Evolutionary conservation across 805 yeast species (phyloP), one percentile per base, ranked within the genome.

Genomic region (Yamadazyma phyllophila): DNA sequence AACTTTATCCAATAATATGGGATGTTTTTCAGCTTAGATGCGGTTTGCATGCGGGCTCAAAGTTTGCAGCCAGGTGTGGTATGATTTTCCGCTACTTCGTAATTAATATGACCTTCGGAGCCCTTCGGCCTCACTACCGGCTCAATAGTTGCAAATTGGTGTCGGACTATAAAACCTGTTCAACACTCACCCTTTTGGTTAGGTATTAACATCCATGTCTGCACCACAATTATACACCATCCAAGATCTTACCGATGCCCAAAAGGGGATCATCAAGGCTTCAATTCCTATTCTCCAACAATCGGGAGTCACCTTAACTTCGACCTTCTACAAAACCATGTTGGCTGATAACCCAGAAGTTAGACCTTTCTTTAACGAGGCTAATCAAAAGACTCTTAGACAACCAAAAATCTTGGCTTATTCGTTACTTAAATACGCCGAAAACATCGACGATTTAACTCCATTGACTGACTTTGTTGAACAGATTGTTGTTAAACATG

Each of bases 381-480:
- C 80, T 2, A 75, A 84, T 60, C 90, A 85, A 61, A 57, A 51
- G 33, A 65, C 72, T 26, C 73, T 76, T 43, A 65, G 65, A 39
- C 91, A 84, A 60, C 88, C 89, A 46, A 68, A 72, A 51, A 81
- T 85, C 26, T 67, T 84, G 36, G 89, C 89, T 1, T 74, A 69
- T 51, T 77, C 90, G 1, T 66, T 84, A 17, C 60, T 82, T 24
- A 71, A 76, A 15, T 85, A 84, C 47, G 88, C 89, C 11, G 69
- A 77, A 50, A 71, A 81, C 56, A 82, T 84, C 44, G 82, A 83
- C 49, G 77, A 82, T 47, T 60, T 84, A 43, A 65, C 76, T 2
- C 81, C 77, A 9, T 64, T 85, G 34, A 56, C 69, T 10, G 76
- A 66, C 1, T 77, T 79, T 48, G 87, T 85, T 8, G 66, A 73